A percentile compares a stretch with the other conserved stretches of the same genome.
phyloP scores from a whole-genome alignment of 805 yeast genomes.

The Teunomyces lycoperdinae region DNA sequence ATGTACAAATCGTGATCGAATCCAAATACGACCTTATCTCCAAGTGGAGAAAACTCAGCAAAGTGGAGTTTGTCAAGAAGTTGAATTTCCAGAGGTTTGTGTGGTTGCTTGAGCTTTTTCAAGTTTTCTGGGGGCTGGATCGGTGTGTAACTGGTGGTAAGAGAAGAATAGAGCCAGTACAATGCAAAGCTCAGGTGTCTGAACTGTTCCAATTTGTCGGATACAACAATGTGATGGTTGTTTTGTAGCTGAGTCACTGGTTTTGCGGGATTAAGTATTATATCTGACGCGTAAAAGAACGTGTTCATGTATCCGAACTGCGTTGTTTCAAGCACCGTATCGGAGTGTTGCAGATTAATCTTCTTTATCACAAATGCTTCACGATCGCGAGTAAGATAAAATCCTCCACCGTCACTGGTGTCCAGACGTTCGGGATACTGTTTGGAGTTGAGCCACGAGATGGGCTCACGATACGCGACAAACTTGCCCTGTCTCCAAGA shows the following conservation, averaged over 20 bases:
- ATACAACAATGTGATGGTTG: constrained; percentile 49
- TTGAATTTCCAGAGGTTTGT: constrained; percentile 8
- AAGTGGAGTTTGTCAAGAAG: constrained; percentile 26
- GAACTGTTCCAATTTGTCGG: constrained; percentile 49
- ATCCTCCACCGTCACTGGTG: constrained; percentile 23
- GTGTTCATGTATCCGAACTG: constrained; percentile 43
- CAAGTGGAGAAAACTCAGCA: constrained; percentile 75
- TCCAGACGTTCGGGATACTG: constrained; percentile 28
- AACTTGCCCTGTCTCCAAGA: constrained; percentile 22
- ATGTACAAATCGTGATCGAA: constrained; percentile 67
- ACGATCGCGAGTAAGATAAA: constrained; percentile 20
- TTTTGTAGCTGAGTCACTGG: constrained; percentile 42
- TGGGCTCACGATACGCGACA: constrained; percentile 10
- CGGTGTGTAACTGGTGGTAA: constrained; percentile 26
- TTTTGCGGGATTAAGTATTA: constrained; percentile 38
- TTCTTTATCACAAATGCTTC: constrained; percentile 21
- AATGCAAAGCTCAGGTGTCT: constrained; percentile 36
- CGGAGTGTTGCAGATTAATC: constrained; percentile 23
- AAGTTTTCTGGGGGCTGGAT: constrained; percentile 25
- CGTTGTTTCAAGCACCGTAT: constrained; percentile 24
- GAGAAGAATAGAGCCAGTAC: constrained; percentile 36
- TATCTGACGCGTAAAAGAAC: constrained; percentile 27
- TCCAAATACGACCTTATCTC: constrained; percentile 63
- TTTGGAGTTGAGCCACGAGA: constrained; percentile 27
- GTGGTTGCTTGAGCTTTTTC: constrained; percentile 7